Conservation (phyloP, 345 rosid genomes). For the Lepidium africanum region DNA sequence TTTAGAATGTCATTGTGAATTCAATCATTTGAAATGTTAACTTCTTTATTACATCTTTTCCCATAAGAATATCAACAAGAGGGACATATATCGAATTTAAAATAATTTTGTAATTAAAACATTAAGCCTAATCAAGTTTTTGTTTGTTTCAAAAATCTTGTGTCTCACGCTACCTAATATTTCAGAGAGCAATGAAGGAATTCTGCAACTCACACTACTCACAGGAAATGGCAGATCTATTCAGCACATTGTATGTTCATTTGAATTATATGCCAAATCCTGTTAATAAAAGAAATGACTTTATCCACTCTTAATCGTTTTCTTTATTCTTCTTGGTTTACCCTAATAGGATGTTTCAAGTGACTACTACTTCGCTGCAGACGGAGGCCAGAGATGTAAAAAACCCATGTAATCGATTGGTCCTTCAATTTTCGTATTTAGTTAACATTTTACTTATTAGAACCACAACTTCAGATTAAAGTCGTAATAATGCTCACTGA, state of each 20-base stretch:
- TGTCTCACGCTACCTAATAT: neutral
- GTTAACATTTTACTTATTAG: neutral
- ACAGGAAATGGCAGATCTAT: constrained; percentile 66
- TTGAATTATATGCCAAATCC: neutral
- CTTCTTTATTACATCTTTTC: too few relatives aligned
- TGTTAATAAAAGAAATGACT: neutral
- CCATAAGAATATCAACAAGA: too few relatives aligned
- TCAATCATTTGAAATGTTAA: too few relatives aligned
- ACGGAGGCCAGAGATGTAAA: constrained; percentile 53
- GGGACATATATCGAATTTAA: too few relatives aligned
- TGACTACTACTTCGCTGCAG: constrained; percentile 59
- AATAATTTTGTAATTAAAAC: too few relatives aligned
- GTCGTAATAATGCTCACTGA: neutral
- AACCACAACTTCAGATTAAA: too few relatives aligned
- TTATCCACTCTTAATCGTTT: neutral
- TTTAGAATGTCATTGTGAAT: too few relatives aligned
- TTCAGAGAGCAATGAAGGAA: constrained; percentile 64
- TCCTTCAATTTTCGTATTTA: neutral
- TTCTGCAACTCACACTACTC: constrained; percentile 49
- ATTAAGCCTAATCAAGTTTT: neutral
- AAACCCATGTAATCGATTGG: constrained; percentile 39
- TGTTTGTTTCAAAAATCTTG: neutral
- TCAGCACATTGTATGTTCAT: constrained; percentile 52
- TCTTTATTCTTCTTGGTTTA: constrained; percentile 3
- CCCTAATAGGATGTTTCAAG: constrained; percentile 65